phyloP scores from a whole-genome alignment of 2,329 filamentous ascomycete species.

The Aspergillus costaricaensis region DNA sequence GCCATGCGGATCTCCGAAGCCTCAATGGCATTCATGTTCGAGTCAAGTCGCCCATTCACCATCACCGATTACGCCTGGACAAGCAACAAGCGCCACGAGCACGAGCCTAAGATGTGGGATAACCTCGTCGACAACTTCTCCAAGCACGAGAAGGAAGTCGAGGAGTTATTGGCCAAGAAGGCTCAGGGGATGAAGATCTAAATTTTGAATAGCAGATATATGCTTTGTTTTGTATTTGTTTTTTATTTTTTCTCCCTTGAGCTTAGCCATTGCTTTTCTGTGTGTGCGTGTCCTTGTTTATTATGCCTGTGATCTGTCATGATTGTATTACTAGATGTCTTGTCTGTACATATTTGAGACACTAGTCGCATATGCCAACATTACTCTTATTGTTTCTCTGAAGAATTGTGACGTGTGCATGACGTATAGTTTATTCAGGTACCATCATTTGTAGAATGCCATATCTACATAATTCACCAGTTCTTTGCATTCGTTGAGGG shows the following conservation, averaged over 20 bases:
- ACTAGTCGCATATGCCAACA: no score
- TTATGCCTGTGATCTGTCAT: background rate
- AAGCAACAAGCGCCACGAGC: constrained; percentile 46
- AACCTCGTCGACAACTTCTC: constrained; percentile 56
- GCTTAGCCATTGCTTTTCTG: background rate
- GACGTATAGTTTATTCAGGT: no score
- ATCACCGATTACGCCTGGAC: constrained; percentile 41
- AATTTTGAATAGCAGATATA: background rate
- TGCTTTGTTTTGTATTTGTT: background rate
- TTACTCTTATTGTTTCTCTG: no score
- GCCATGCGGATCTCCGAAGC: constrained; percentile 35
- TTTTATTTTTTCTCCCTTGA: background rate
- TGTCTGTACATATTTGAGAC: constrained; percentile 4
- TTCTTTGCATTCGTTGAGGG: no score
- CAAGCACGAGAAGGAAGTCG: constrained; percentile 49
- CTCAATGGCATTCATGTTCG: constrained; percentile 41
- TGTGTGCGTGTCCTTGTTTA: background rate
- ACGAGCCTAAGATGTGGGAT: constrained; percentile 58
- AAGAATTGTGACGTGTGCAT: no score
- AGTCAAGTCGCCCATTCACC: constrained; percentile 37
- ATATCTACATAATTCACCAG: no score
- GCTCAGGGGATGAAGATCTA: constrained; percentile 22
- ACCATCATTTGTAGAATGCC: no score
- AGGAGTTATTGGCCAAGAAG: constrained; percentile 45
- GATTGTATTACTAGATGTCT: background rate